phyloP scores from a whole-genome alignment of 148 eudicot species.

The Polygonum aviculare region DNA sequence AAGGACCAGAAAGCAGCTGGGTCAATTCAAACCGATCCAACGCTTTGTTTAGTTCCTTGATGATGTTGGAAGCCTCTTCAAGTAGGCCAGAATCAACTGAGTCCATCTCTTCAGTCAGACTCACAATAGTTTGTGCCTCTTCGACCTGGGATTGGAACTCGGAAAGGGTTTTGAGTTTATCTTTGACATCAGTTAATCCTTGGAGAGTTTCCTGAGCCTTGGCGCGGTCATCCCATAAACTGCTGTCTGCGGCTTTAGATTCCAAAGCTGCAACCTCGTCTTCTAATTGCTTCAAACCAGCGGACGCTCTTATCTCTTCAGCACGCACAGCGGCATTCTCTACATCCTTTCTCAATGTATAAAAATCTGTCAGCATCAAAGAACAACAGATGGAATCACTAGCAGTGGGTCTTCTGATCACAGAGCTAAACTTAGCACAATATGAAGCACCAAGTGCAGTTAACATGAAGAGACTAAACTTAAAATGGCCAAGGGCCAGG shows the following conservation, averaged over 20 bases:
- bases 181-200: constrained; percentile 77
- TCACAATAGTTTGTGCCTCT: constrained; percentile 90
- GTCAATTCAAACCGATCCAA: constrained; percentile 83
- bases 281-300: constrained; percentile 71
- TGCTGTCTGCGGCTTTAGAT: constrained; percentile 59
- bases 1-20: constrained; percentile 85
- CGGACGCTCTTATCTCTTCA: constrained; percentile 59
- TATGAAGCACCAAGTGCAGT: not conserved
- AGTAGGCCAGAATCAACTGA: constrained; percentile 70
- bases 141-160: constrained; percentile 78
- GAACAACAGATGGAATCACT: not conserved
- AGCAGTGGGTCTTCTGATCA: no score
- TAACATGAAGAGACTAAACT: not conserved
- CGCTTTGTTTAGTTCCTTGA: constrained; percentile 73
- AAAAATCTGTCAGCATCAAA: constrained; percentile 54
- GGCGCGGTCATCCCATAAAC: constrained; percentile 89
- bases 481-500: no score
- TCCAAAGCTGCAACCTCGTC: constrained; percentile 61
- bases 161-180: constrained; percentile 59
- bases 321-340: constrained; percentile 58
- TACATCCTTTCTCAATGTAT: constrained; percentile 72
- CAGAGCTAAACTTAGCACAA: not conserved
- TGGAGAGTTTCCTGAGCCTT: constrained; percentile 85
- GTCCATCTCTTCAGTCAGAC: constrained; percentile 94
- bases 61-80: constrained; percentile 71